Evolutionary conservation across 352 stramenopile genomes (phyloP).

Genomic region (Globisporangium uncinulatum): DNA sequence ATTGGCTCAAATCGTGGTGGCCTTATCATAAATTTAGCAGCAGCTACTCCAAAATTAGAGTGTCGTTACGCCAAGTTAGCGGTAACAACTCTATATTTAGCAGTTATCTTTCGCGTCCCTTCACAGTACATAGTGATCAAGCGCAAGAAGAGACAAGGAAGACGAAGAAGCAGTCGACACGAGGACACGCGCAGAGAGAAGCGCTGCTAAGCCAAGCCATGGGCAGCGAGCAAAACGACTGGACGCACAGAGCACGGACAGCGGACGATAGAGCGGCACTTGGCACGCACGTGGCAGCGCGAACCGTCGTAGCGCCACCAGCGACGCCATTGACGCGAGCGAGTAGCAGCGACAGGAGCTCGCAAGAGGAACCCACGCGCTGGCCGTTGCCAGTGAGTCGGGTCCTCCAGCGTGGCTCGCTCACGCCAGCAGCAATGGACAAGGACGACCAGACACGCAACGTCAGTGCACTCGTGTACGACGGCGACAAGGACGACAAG

Average conservation of each 20-base stretch:
- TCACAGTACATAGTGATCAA: no score
- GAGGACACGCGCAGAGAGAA: not conserved
- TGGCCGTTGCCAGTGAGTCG: slow-evolving; percentile 7
- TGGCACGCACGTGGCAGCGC: not conserved
- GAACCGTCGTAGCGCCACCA: not conserved
- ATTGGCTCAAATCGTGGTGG: no score
- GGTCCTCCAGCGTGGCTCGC: slow-evolving; percentile 9
- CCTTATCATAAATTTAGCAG: not conserved
- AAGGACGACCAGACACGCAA: not conserved
- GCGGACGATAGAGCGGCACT: slow-evolving; percentile 29
- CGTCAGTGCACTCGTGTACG: not conserved
- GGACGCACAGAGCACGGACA: slow-evolving; percentile 21
- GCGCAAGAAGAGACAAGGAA: not conserved
- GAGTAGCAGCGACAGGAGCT: no score
- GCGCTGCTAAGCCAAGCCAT: slow-evolving; percentile 10
- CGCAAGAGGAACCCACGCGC: not conserved
- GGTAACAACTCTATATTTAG: not conserved
- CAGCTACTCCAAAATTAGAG: not conserved
- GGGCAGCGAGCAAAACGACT: slow-evolving; percentile 28
- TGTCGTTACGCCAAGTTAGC: no score
- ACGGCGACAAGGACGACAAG: slow-evolving; percentile 7
- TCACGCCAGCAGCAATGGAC: not conserved
- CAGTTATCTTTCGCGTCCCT: not conserved
- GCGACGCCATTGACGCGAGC: slow-evolving; percentile 3
- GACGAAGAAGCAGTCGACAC: not conserved